A percentile compares a stretch with the other conserved stretches of the same genome.
Conservation (phyloP, 352 stramenopile species). For the Phytophthora europaea region DNA sequence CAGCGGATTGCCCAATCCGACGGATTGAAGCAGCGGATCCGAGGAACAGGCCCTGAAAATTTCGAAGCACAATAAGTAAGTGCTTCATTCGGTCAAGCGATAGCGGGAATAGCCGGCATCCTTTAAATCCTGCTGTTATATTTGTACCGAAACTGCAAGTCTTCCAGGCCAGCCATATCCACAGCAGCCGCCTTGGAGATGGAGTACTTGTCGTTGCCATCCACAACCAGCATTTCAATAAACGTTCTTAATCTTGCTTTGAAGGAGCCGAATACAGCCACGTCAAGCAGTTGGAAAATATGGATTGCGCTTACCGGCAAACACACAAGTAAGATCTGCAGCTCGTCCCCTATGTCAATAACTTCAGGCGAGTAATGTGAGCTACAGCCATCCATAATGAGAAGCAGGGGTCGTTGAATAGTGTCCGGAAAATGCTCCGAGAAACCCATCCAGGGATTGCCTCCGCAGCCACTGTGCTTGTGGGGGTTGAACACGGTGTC, state of each 20-base stretch:
- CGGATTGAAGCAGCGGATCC: too few relatives aligned
- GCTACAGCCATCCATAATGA: not conserved
- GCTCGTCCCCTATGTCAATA: not conserved
- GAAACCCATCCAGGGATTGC: constrained; percentile 31
- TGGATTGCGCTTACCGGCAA: not conserved
- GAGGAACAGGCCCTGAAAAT: too few relatives aligned
- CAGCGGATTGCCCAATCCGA: too few relatives aligned
- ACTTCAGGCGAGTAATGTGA: not conserved
- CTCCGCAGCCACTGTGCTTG: constrained; percentile 16
- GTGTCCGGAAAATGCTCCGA: not conserved
- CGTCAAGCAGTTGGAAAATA: not conserved
- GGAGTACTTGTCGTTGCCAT: not conserved
- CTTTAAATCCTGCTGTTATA: not conserved
- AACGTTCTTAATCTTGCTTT: not conserved
- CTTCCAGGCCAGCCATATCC: not conserved
- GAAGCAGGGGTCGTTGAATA: not conserved
- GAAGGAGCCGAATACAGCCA: not conserved
- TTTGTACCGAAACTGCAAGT: not conserved
- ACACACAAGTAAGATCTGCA: not conserved
- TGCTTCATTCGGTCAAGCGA: not conserved
- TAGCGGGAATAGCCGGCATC: not conserved
- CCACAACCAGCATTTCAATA: not conserved
- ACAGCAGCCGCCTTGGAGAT: not conserved
- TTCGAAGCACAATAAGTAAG: too few relatives aligned
- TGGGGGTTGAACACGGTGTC: constrained; percentile 22